A percentile compares a stretch with the other conserved stretches of the same genome.
Conservation (phyloP, 176 grass and related monocot genomes). For the Zea mays region Zm-B73-REFERENCE-NAM-5.0 NC_050105.1:132844501-132845000, state of each 20-base stretch:
- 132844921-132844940: conserved; percentile 39
- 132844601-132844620: conserved; percentile 43
- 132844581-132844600: conserved; percentile 41
- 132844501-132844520: too few species aligned
- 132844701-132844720: neutral
- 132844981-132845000: neutral
- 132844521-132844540: too few species aligned
- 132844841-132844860: conserved; percentile 30
- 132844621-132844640: conserved; percentile 68
- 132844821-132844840: too few species aligned
- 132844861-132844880: conserved; percentile 44
- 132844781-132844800: too few species aligned
- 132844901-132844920: conserved; percentile 46
- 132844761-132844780: too few species aligned
- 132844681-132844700: neutral
- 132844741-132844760: too few species aligned
- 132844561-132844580: neutral
- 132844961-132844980: neutral
- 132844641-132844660: conserved; percentile 69
- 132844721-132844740: too few species aligned
- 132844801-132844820: too few species aligned
- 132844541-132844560: neutral
- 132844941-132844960: neutral
- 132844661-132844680: conserved; percentile 52
- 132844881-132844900: conserved; percentile 61